These are phyloP conservation scores for Biscutella laevigata DNA, from an alignment of 441 rosid species.

Conservation along the genomic window DNA sequence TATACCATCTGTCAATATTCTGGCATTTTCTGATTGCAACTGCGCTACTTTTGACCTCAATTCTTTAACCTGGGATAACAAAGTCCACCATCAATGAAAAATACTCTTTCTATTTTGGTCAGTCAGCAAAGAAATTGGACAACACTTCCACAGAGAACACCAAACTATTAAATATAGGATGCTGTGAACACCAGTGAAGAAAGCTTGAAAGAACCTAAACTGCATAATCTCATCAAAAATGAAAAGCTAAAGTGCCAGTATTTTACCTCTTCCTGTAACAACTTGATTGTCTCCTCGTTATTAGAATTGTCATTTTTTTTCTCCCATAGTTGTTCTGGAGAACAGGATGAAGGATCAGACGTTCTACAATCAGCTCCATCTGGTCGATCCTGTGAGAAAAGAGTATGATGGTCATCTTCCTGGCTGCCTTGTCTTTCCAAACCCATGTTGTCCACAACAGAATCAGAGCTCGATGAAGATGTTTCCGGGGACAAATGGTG, in stretches of 20 bases:
- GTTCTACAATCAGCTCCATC: constrained; percentile 29
- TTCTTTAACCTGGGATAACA: constrained; percentile 44
- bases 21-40: constrained; percentile 38
- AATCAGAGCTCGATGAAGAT: constrained; percentile 20
- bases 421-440: constrained; percentile 24
- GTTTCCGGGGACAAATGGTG: constrained; percentile 25
- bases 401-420: constrained; percentile 26
- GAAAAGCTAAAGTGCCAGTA: background rate
- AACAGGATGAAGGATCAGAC: constrained; percentile 17
- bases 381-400: constrained; percentile 30
- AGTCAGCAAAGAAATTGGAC: background rate
- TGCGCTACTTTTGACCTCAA: constrained; percentile 61
- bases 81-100: background rate
- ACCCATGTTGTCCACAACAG: constrained; percentile 15
- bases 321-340: constrained; percentile 24
- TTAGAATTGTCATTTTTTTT: constrained; percentile 25
- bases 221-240: constrained; percentile 1
- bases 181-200: background rate
- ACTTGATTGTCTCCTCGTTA: constrained; percentile 34
- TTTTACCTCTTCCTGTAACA: constrained; percentile 64
- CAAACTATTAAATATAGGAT: background rate
- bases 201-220: background rate
- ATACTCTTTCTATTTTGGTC: background rate
- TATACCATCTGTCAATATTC: constrained; percentile 27
- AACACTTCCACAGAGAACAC: background rate